Evolutionary conservation across 345 rosid genomes (phyloP).

Genomic region (Euphorbia peplus): DNA sequence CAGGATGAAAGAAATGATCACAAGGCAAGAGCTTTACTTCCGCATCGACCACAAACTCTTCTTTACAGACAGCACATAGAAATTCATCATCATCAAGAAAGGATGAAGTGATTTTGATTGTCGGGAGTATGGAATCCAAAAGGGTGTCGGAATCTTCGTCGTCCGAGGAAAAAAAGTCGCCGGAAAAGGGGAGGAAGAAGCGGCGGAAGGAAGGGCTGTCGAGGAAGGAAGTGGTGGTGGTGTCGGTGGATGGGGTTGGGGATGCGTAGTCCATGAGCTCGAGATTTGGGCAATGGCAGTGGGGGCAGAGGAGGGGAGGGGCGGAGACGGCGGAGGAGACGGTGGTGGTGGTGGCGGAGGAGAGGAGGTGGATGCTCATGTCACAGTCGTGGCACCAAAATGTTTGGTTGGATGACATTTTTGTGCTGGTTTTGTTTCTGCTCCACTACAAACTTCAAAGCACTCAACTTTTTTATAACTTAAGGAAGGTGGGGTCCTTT

Average conservation of each 20-base stretch:
- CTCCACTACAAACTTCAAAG: not conserved
- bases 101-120: slow-evolving; percentile 37
- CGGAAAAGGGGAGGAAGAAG: slow-evolving; percentile 37
- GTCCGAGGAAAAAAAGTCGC: slow-evolving; percentile 25
- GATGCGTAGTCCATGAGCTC: slow-evolving; percentile 36
- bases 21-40: slow-evolving; percentile 52
- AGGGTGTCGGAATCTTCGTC: not conserved
- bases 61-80: slow-evolving; percentile 55
- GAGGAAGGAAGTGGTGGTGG: slow-evolving; percentile 20
- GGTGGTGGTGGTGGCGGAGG: slow-evolving; percentile 29
- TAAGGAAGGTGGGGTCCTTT: slow-evolving; percentile 3
- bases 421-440: not conserved
- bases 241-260: slow-evolving; percentile 6
- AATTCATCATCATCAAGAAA: slow-evolving; percentile 20
- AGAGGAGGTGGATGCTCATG: slow-evolving; percentile 44
- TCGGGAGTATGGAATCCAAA: slow-evolving; percentile 23
- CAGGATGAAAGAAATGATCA: slow-evolving; percentile 47
- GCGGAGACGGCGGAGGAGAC: slow-evolving; percentile 23
- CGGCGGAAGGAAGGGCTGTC: slow-evolving; percentile 46
- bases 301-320: slow-evolving; percentile 39
- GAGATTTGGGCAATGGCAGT: slow-evolving; percentile 30
- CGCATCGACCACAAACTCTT: slow-evolving; percentile 36
- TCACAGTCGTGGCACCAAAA: slow-evolving; percentile 71
- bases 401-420: slow-evolving; percentile 28
- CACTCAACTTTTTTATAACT: not conserved